Base-by-base conservation (phyloP, 306 rosid genomes). In the Quercus parvula region DNA sequence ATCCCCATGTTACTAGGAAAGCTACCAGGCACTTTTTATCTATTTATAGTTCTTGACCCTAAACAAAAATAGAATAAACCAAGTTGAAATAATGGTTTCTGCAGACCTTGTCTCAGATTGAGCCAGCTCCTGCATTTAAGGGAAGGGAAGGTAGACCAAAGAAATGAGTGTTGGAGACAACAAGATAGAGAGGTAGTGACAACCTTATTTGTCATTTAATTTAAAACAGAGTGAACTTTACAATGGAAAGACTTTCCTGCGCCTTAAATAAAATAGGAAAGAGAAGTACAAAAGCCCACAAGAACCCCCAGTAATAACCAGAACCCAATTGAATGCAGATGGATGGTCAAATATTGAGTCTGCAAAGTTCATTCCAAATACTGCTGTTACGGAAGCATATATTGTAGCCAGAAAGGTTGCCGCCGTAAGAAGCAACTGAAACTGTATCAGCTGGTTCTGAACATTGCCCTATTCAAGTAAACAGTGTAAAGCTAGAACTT, bases 371-470 rank as follows among this genome's bases (percentile, higher is more conserved):
- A 92, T 95, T 79, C 99, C 99, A 72, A 95, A 95, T 35, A 95
- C 94, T 70, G 90, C 99, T 2, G 99, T 66, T 71, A 95, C 93
- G 2, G 96, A 51, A 18, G 99, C 91, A 84, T 84, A 95, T 76
- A 87, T 54, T 41, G 98, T 81, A 67, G 99, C 96, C 74, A 89
- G 78, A 86, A 95, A 89, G 61, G 95, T 92, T 5, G 99, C 95
- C 11, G 98, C 99, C 17, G 94, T 95, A 51, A 95, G 94, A 77
- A 95, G 95, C 89, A 95, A 75, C 92, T 95, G 92, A 79, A 89
- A 92, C 78, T 91, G 91, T 85, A 95, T 95, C 57, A 95, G 92
- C 59, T 83, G 98, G 89, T 95, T 95, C 88, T 95, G 99, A 84
- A 91, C 94, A 81, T 89, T 95, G 41, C 94, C 98, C 99, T 95